These are phyloP conservation scores for Biscutella laevigata DNA, from an alignment of 441 rosid genomes.

Conservation along the genomic window DNA sequence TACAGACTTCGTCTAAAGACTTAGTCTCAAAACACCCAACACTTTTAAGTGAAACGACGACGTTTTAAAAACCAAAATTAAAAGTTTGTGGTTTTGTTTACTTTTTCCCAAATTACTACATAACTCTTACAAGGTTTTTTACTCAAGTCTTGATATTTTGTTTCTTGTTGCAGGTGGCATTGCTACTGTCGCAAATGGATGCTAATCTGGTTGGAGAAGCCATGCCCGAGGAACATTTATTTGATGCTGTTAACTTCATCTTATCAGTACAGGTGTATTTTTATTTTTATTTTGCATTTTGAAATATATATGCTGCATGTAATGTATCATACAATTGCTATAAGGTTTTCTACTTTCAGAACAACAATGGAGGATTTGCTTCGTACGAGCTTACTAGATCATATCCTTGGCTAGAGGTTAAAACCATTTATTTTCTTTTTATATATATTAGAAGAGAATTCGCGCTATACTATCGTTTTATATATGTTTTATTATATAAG, in stretches of 20 bases:
- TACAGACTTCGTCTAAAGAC: no score
- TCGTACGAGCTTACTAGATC: constrained; percentile 74
- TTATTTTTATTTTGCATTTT: background rate
- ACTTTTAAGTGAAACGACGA: no score
- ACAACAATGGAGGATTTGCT: constrained; percentile 59
- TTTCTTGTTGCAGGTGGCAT: constrained; percentile 30
- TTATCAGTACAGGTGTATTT: constrained; percentile 50
- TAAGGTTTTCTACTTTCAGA: constrained; percentile 21
- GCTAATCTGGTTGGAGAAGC: constrained; percentile 35
- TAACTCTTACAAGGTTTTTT: background rate
- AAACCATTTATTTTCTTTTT: no score
- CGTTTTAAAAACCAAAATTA: no score
- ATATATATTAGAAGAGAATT: no score
- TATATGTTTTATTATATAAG: no score
- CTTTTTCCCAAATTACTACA: no score
- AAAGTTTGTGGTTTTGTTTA: no score
- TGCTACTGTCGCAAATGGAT: constrained; percentile 38
- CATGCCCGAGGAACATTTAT: constrained; percentile 25
- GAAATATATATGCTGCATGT: background rate
- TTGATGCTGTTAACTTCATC: constrained; percentile 44
- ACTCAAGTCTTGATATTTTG: background rate
- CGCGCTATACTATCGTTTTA: no score
- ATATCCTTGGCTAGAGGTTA: constrained; percentile 55
- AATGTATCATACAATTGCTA: background rate
- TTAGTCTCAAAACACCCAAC: no score